Percentiles rank a stretch among this genome's conserved stretches.
phyloP scores from a whole-genome alignment of 2,329 filamentous ascomycete species.

The Trichoderma sp. region DNA sequence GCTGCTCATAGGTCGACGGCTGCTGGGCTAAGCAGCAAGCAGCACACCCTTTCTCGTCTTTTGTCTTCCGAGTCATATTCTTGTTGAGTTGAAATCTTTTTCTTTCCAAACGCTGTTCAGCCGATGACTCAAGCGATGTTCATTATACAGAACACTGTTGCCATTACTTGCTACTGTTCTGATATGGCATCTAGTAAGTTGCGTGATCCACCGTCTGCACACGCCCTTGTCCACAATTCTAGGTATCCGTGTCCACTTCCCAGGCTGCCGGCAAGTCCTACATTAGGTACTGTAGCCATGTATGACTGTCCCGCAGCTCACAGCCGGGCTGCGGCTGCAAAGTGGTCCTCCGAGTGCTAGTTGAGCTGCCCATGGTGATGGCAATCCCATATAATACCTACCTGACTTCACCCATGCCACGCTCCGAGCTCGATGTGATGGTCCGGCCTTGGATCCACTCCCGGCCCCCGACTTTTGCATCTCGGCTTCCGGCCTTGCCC shows the following conservation, averaged over 20 bases:
- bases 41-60: neutral
- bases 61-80: conserved; percentile 16
- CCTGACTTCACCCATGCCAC: neutral
- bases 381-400: neutral
- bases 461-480: conserved; percentile 20
- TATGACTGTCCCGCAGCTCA: neutral
- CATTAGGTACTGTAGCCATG: neutral
- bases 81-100: neutral
- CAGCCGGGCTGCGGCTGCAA: conserved; percentile 15
- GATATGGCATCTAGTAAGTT: neutral
- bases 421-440: neutral
- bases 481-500: conserved; percentile 22
- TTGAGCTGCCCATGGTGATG: neutral
- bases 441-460: conserved; percentile 3
- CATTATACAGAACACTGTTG: neutral
- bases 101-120: neutral
- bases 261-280: neutral
- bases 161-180: neutral
- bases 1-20: conserved; percentile 7
- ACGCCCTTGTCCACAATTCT: conserved; percentile 5
- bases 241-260: neutral
- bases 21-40: neutral
- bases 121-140: conserved; percentile 16
- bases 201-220: conserved; percentile 2
- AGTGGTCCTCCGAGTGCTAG: neutral